A percentile compares a stretch with the other conserved stretches of the same genome.
Evolutionary conservation across 371 early-diverging fungal genomes (phyloP).

Genomic region (Syncephalastrum racemosum): DNA sequence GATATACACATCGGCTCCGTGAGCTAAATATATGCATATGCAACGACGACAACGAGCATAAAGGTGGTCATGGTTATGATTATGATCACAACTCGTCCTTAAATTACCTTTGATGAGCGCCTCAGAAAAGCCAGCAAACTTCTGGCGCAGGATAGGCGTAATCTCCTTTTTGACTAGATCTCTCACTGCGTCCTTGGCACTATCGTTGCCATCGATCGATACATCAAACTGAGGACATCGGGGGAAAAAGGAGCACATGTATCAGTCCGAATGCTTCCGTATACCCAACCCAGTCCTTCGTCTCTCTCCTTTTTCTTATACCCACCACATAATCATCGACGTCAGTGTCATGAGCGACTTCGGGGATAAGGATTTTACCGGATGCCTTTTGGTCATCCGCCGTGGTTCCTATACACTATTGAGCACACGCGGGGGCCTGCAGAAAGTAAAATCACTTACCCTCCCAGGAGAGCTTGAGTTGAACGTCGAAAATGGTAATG

Average conservation of each 20-base stretch:
- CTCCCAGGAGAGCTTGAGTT: slow-evolving; percentile 68
- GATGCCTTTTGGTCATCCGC: slow-evolving; percentile 65
- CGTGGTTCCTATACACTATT: slow-evolving; percentile 43
- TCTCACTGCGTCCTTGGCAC: slow-evolving; percentile 63
- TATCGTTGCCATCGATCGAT: slow-evolving; percentile 58
- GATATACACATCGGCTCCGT: slow-evolving; percentile 91
- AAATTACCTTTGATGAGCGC: slow-evolving; percentile 72
- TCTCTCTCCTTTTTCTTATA: slow-evolving; percentile 5
- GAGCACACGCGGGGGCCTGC: neutral
- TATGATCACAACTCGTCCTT: neutral
- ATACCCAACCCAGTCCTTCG: neutral
- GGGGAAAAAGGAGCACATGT: neutral
- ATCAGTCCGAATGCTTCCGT: neutral
- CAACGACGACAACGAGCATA: too few species aligned
- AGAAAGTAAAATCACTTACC: slow-evolving; percentile 35
- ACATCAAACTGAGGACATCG: slow-evolving; percentile 67
- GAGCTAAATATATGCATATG: slow-evolving; percentile 37
- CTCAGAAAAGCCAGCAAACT: slow-evolving; percentile 64
- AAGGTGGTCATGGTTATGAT: slow-evolving; percentile 1
- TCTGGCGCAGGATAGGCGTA: slow-evolving; percentile 60
- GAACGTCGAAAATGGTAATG: slow-evolving; percentile 81
- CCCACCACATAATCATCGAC: slow-evolving; percentile 77
- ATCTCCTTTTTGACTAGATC: slow-evolving; percentile 72
- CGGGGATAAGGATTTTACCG: slow-evolving; percentile 86
- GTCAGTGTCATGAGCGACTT: slow-evolving; percentile 90